A percentile compares a stretch with the other conserved stretches of the same genome.
Conservation (phyloP, 768 basidiomycete genomes). For the Mrakia hoshinonis region DNA sequence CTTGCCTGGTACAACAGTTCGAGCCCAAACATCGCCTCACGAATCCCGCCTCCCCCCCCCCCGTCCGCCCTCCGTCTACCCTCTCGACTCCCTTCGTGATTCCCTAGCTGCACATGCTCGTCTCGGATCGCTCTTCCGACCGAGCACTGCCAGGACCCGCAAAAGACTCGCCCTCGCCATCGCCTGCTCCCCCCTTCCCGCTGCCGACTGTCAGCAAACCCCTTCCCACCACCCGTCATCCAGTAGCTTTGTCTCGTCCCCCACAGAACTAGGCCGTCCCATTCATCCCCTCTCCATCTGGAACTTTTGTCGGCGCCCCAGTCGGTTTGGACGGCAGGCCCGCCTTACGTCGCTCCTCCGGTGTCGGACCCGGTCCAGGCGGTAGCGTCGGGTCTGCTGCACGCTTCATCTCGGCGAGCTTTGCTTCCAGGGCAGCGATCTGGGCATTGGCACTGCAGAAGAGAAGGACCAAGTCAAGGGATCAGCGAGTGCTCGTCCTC, state of each 20-base stretch:
- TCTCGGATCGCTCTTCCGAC: too few species aligned
- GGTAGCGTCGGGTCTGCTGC: not conserved
- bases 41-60: not conserved
- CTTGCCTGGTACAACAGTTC: not conserved
- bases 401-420: constrained; percentile 66
- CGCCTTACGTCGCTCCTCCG: not conserved
- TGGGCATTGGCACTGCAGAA: constrained; percentile 65
- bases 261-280: not conserved
- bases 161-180: too few species aligned
- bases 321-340: not conserved
- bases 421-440: constrained; percentile 94
- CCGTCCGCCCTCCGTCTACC: not conserved
- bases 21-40: not conserved
- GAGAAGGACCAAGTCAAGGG: not conserved
- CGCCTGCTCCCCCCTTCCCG: too few species aligned
- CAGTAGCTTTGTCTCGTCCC: too few species aligned
- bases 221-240: too few species aligned
- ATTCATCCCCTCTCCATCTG: constrained; percentile 5
- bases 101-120: too few species aligned
- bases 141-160: too few species aligned
- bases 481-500: not conserved
- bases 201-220: too few species aligned
- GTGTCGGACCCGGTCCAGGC: not conserved
- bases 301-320: not conserved
- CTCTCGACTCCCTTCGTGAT: too few species aligned